These are phyloP conservation scores for Mycena filopes DNA, from an alignment of 768 basidiomycete species.

Conservation along the genomic window DNA sequence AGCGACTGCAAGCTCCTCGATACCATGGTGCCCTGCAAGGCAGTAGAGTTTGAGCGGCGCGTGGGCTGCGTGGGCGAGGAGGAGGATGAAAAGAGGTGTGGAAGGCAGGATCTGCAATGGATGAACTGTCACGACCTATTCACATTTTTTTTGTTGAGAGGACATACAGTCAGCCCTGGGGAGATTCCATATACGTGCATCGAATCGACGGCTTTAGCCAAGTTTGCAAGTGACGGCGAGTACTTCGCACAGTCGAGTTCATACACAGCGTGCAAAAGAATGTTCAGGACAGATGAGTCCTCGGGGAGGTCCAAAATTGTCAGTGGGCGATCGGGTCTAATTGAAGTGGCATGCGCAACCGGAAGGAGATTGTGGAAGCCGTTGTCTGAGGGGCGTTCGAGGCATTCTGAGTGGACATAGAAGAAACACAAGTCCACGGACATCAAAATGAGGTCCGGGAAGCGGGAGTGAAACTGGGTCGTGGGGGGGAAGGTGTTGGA, in stretches of 20 bases:
- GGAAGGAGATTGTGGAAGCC: constrained; percentile 69
- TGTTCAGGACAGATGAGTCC: constrained; percentile 69
- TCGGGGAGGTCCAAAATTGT: constrained; percentile 68
- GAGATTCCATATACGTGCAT: constrained; percentile 70
- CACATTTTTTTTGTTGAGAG: neutral
- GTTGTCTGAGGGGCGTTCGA: constrained; percentile 71
- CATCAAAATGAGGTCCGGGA: constrained; percentile 72
- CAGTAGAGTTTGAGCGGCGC: constrained; percentile 78
- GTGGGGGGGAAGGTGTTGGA: constrained; percentile 86
- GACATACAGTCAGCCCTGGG: constrained; percentile 44
- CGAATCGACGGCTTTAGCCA: constrained; percentile 64
- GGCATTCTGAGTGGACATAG: constrained; percentile 73
- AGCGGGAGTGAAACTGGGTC: constrained; percentile 61
- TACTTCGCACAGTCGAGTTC: constrained; percentile 79
- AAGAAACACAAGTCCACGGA: constrained; percentile 85
- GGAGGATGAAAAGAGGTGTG: constrained; percentile 64
- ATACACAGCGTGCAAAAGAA: constrained; percentile 79
- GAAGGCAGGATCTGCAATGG: constrained; percentile 52
- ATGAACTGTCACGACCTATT: too few species aligned
- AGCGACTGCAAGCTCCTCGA: constrained; percentile 81
- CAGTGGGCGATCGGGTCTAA: constrained; percentile 43
- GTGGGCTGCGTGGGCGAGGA: constrained; percentile 74
- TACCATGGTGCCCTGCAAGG: constrained; percentile 70
- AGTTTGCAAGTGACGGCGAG: constrained; percentile 70
- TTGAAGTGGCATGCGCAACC: constrained; percentile 30